These are phyloP conservation scores for Vigna nakashimae DNA, from an alignment of 306 rosid species.

Conservation along the genomic window DNA sequence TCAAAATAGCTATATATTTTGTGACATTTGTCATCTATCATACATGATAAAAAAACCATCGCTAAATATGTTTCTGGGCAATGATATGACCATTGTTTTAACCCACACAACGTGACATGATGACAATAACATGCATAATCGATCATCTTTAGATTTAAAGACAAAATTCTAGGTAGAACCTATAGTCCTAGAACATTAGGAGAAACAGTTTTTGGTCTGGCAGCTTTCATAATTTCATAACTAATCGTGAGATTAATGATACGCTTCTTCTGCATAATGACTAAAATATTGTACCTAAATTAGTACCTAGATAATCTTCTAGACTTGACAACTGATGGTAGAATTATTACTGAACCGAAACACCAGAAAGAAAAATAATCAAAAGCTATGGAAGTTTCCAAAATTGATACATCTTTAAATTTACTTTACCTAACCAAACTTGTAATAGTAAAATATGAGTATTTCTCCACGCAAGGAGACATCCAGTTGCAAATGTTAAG, in stretches of 20 bases:
- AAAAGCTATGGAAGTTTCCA: not conserved
- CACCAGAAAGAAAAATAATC: slow-evolving; percentile 2
- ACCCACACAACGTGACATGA: too few relatives aligned
- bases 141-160: too few relatives aligned
- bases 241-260: not conserved
- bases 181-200: not conserved
- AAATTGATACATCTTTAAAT: slow-evolving; percentile 3
- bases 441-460: not conserved
- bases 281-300: not conserved
- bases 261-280: too few relatives aligned
- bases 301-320: not conserved
- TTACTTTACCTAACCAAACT: slow-evolving; percentile 13
- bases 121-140: too few relatives aligned
- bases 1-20: too few relatives aligned
- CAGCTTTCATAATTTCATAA: slow-evolving; percentile 8
- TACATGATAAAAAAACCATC: too few relatives aligned
- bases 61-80: too few relatives aligned
- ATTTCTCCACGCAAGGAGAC: not conserved
- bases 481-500: slow-evolving; percentile 10
- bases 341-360: not conserved
- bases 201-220: slow-evolving; percentile 24
- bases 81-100: too few relatives aligned
- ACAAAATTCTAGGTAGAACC: not conserved
- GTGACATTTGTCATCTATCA: too few relatives aligned
- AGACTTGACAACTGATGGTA: not conserved